These are phyloP conservation scores for Lactifluus hygrophoroides DNA, from an alignment of 768 basidiomycete genomes.

Conservation along the genomic window DNA sequence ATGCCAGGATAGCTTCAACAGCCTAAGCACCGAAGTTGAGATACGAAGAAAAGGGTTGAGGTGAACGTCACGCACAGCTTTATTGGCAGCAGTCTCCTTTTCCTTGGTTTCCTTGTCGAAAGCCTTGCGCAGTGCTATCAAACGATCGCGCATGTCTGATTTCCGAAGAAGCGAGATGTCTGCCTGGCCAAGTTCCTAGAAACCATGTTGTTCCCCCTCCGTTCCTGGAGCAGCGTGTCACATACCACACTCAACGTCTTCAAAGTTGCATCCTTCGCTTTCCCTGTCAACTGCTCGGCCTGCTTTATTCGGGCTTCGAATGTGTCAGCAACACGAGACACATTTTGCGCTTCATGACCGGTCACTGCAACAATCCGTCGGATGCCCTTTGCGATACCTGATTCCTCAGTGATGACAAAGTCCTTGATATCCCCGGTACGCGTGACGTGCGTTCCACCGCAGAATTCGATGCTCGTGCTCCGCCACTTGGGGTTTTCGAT, in stretches of 20 bases:
- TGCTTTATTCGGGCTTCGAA: constrained; percentile 55
- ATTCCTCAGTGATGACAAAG: constrained; percentile 91
- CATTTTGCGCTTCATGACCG: constrained; percentile 85
- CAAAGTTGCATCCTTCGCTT: constrained; percentile 79
- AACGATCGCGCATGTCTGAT: constrained; percentile 65
- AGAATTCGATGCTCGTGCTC: constrained; percentile 89
- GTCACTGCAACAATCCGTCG: constrained; percentile 92
- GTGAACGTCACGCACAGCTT: constrained; percentile 44
- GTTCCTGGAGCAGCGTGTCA: constrained; percentile 12
- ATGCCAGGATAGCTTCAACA: constrained; percentile 53
- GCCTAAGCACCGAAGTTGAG: constrained; percentile 38
- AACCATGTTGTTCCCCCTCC: not conserved
- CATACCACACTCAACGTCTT: constrained; percentile 73
- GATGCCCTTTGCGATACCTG: constrained; percentile 97
- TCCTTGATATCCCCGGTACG: constrained; percentile 97
- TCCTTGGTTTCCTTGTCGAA: constrained; percentile 84
- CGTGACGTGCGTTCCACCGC: constrained; percentile 98
- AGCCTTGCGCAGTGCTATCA: constrained; percentile 64
- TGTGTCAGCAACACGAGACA: constrained; percentile 55
- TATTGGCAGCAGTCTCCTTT: constrained; percentile 64
- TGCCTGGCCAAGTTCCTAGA: constrained; percentile 78
- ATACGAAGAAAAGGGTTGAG: not conserved
- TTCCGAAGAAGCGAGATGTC: constrained; percentile 86
- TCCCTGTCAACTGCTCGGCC: constrained; percentile 53
- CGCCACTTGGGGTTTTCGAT: constrained; percentile 89